Evolutionary conservation across 2,329 filamentous ascomycete genomes (phyloP), one percentile per base, ranked within the genome.

Genomic region (Claviceps spartinae): DNA sequence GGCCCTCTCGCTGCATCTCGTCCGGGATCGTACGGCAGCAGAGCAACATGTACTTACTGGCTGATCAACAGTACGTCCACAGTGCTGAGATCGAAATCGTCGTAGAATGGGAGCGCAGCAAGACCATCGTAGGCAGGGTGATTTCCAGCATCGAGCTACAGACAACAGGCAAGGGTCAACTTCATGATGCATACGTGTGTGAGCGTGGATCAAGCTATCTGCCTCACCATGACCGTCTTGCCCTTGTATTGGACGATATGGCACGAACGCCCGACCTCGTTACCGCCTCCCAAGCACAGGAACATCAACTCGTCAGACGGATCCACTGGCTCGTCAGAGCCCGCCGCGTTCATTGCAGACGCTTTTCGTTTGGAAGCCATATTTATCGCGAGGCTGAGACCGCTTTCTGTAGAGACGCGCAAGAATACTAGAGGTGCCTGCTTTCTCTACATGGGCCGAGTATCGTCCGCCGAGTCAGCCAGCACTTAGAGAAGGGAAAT

Each of bases 181-280:
- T 45, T 45, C 18, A 18, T 11, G 30, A 8, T 47, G 16, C 22
- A 40, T 18, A 41, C 22, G 20, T 30, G 37, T 41, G 43, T 5
- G 22, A 42, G 34, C 45, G 36, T 20, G 24, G 22, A 40, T 34
- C 26, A 5, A 20, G 14, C 11, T 2, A 14, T 24, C 20, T 46
- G 20, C 50, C 63, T 61, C 73, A 94, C 89, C 93, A 98, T 98
- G 59, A 98, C 88, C 5, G 91, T 97, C 70, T 98, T 98, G 56
- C 93, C 93, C 71, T 97, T 98, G 78, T 98, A 98, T 64, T 97
- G 89, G 54, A 98, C 83, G 61, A 98, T 95, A 66, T 98, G 93
- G 68, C 93, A 97, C 58, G 93, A 97, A 58, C 93, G 79, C 51
- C 93, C 93, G 56, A 98, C 93, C 70, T 98, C 93, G 67, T 96